Conservation (phyloP, 169 alveolate species). For the Blepharisma undulans region DNA sequence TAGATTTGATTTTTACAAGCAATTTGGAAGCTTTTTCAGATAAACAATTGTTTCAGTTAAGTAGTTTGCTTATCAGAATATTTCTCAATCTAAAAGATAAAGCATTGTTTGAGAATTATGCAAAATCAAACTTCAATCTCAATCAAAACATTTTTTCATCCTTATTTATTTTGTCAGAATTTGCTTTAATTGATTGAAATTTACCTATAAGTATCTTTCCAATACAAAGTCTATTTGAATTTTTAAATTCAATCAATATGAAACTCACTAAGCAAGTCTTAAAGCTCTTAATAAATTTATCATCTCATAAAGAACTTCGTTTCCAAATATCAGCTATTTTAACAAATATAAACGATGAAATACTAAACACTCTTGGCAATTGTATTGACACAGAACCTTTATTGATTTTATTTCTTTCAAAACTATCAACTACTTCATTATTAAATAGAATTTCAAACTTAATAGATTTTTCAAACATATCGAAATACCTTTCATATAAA, state of each 20-base stretch:
- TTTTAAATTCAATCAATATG: background rate
- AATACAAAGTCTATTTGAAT: background rate
- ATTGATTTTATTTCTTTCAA: background rate
- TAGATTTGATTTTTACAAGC: background rate
- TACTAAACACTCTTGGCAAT: background rate
- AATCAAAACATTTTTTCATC: background rate
- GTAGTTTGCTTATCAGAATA: background rate
- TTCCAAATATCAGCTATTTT: background rate
- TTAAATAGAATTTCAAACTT: background rate
- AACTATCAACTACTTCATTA: background rate
- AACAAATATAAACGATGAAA: background rate
- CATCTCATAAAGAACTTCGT: background rate
- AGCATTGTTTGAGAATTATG: background rate
- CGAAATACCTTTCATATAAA: background rate
- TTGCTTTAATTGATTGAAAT: background rate
- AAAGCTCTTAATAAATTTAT: background rate
- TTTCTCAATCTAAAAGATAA: background rate
- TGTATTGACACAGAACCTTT: background rate
- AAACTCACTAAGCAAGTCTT: background rate
- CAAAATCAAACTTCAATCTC: background rate
- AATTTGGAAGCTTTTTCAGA: background rate
- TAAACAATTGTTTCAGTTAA: background rate
- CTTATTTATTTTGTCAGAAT: background rate
- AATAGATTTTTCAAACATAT: background rate
- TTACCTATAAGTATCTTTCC: background rate